phyloP scores from a whole-genome alignment of 1,284 basidiomycete species.

The Ganoderma lingzhi region DNA sequence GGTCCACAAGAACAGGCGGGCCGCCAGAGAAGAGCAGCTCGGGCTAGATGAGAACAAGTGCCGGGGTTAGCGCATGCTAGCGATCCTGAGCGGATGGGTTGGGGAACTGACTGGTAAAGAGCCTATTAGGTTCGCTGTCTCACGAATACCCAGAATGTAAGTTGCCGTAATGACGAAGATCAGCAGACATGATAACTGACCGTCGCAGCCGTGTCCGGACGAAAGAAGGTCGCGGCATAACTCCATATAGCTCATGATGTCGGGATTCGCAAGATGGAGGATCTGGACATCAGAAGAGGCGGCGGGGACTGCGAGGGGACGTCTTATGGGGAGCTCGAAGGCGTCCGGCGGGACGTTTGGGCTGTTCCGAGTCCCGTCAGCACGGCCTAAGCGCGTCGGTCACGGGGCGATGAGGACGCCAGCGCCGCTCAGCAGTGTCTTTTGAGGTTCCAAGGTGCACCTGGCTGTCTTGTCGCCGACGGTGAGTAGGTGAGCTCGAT shows the following conservation, averaged over 20 bases:
- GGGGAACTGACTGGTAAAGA: constrained; percentile 21
- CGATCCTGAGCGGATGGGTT: not conserved
- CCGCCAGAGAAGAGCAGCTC: constrained; percentile 20
- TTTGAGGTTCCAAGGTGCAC: not conserved
- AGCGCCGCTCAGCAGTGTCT: not conserved
- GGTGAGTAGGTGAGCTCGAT: not conserved
- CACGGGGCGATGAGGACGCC: not conserved
- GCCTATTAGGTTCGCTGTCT: constrained; percentile 17
- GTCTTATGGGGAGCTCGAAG: not conserved
- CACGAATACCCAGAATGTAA: not conserved
- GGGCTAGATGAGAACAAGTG: not conserved
- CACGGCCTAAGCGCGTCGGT: constrained; percentile 2
- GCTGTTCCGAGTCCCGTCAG: not conserved
- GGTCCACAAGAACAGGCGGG: constrained; percentile 21
- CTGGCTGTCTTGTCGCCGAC: no score
- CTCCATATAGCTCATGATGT: constrained; percentile 21
- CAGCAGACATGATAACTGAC: constrained; percentile 10
- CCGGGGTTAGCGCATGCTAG: constrained; percentile 6
- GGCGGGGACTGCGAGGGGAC: not conserved
- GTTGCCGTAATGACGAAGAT: not conserved
- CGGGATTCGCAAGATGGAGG: not conserved
- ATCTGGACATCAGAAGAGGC: constrained; percentile 1
- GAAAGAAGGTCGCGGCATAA: constrained; percentile 16
- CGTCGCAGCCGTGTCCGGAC: not conserved
- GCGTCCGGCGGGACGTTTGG: not conserved